Base-by-base conservation (phyloP, 257 asterid species). In the Echium plantagineum region DNA sequence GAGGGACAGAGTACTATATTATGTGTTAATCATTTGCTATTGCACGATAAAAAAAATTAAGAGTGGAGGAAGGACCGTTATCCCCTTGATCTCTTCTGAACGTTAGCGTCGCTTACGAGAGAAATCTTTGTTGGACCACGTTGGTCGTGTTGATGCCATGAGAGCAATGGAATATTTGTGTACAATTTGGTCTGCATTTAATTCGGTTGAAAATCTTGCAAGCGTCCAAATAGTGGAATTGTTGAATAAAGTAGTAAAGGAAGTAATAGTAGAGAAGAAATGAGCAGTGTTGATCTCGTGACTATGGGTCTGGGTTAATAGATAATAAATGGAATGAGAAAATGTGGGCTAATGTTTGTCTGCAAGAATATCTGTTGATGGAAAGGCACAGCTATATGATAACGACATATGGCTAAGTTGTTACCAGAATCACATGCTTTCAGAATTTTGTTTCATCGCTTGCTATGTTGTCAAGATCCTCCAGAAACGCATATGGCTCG, bases 341-440 rank as follows among this genome's bases (percentile, higher is more conserved):
- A 35, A 35, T 35, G 10, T 35, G 46, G 46, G 46, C 46, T 35
- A 35, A 35, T 13, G 7, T 35, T 42, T 24, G 21, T 38, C 5
- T 21, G 59, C 26, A 47, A 57, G 18, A 58, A 32, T 61, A 48
- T 18, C 18, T 53, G 8, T 55, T 66, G 6, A 20, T 30, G 47
- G 30, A n/a, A 2, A 21, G 55, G 32, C 32, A 69, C 75, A 66
- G 70, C 73, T 48, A 59, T 56, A 35, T 59, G 66, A 76, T 58
- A 62, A 51, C 21, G 77, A 65, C 69, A 47, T 7, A 8, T 8
- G 13, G 2, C 46, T 24, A 22, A 22, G 18, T 12, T 28, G 58
- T 9, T 26, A 10, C 35, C 31, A 55, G 58, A 30, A 51, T 7
- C 46, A 35, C 46, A 35, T 35, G 46, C 13, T 35, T 1, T 35